phyloP scores from a whole-genome alignment of 139 green algal species.

The Chlorella vulgaris region DNA sequence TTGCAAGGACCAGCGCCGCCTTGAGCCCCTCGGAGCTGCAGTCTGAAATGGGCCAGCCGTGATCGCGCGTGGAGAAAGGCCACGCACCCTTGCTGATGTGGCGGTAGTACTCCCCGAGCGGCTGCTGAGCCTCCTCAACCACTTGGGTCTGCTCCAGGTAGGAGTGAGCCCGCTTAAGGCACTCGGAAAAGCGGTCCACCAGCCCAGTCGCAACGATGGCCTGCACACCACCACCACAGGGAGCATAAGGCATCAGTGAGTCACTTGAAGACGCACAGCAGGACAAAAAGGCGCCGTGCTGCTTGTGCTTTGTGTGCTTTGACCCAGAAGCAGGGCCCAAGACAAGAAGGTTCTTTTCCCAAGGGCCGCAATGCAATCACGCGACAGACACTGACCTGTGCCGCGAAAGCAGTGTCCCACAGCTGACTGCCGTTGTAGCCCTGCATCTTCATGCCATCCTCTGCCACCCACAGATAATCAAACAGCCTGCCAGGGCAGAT shows the following conservation, averaged over 20 bases:
- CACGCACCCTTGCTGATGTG: conserved; percentile 97
- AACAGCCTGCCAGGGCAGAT: conserved; percentile 14
- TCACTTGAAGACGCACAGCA: too few species aligned
- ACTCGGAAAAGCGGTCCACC: too few species aligned
- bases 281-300: too few species aligned
- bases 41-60: conserved; percentile 99
- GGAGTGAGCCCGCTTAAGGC: too few species aligned
- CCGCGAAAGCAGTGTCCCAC: conserved; percentile 97
- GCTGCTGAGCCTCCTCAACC: conserved; percentile 65
- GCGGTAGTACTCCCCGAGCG: conserved; percentile 84
- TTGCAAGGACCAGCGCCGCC: conserved; percentile 1
- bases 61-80: conserved; percentile 95
- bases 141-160: conserved; percentile 70
- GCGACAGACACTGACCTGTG: conserved; percentile 74
- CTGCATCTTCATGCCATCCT: conserved; percentile 98
- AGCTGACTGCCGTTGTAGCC: conserved; percentile 98
- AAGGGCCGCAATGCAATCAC: too few species aligned
- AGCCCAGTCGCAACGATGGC: too few species aligned
- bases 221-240: too few species aligned
- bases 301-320: too few species aligned
- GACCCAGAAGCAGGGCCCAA: too few species aligned
- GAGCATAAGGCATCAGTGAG: too few species aligned
- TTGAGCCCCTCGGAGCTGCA: conserved; percentile 83
- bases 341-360: too few species aligned
- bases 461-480: conserved; percentile 98